These are phyloP conservation scores for Fusarium sp. DNA, from an alignment of 2,329 filamentous ascomycete genomes.

Conservation along the genomic window DNA sequence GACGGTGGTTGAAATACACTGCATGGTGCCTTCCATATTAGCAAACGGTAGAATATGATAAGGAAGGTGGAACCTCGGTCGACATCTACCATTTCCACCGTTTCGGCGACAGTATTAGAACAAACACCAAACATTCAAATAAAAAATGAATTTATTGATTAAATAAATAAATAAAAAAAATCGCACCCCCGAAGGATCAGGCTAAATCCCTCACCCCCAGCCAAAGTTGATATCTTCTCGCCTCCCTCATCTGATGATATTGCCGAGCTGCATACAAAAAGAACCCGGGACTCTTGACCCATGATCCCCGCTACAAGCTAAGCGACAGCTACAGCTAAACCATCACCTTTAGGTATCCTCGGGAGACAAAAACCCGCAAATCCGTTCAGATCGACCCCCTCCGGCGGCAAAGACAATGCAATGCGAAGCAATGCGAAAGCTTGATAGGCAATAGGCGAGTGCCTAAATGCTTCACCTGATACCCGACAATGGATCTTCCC, in stretches of 20 bases:
- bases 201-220: conserved; percentile 23
- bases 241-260: conserved; percentile 25
- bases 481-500: conserved; percentile 33
- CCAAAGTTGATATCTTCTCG: conserved; percentile 6
- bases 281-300: conserved; percentile 29
- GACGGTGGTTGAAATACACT: not conserved
- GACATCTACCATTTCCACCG: not conserved
- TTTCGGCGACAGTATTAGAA: conserved; percentile 6
- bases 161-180: conserved; percentile 1
- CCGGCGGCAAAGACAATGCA: not conserved
- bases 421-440: conserved; percentile 3
- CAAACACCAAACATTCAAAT: not conserved
- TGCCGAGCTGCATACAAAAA: conserved; percentile 21
- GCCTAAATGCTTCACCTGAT: conserved; percentile 20
- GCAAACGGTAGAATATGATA: not conserved
- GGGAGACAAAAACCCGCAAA: conserved; percentile 33
- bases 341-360: conserved; percentile 2
- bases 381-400: conserved; percentile 18
- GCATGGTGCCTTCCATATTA: not conserved
- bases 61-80: not conserved
- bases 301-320: conserved; percentile 21
- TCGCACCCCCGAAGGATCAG: conserved; percentile 10
- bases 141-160: not conserved
- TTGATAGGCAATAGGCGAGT: conserved; percentile 34
- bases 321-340: not conserved